Evolutionary conservation across 805 yeast species (phyloP).

Genomic region (Schizosaccharomyces octosporus): DNA sequence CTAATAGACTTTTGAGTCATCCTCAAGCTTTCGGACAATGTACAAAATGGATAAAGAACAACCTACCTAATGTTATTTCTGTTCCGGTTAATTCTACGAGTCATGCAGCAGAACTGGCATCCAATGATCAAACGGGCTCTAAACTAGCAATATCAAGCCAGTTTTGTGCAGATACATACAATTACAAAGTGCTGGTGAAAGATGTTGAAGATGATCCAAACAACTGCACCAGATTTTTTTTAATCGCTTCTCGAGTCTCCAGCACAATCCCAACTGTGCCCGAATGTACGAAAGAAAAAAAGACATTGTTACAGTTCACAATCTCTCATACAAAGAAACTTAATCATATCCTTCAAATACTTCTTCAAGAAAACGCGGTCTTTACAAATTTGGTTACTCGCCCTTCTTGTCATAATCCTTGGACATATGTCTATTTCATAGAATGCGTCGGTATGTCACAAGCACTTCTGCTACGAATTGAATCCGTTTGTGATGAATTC

Average conservation of each 20-base stretch:
- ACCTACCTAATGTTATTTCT: background rate
- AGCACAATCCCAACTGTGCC: background rate
- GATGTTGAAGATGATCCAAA: background rate
- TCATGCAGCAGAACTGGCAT: background rate
- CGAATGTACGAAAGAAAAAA: background rate
- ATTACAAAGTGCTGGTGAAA: background rate
- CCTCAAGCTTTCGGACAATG: conserved; percentile 2
- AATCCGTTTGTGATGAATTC: background rate
- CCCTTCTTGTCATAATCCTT: background rate
- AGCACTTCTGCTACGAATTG: background rate
- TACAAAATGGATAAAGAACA: background rate
- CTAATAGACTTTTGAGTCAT: background rate
- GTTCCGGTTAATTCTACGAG: background rate
- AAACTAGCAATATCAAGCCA: background rate
- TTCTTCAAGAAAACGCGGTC: background rate
- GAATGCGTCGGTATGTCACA: background rate
- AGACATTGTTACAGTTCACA: background rate
- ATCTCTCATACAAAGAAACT: background rate
- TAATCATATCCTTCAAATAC: background rate
- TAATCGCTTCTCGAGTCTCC: background rate
- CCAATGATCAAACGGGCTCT: background rate
- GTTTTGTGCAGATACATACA: background rate
- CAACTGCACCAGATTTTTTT: background rate
- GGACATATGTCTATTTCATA: background rate
- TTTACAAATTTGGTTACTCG: background rate